A percentile compares a stretch with the other conserved stretches of the same genome.
These are phyloP conservation scores for Elsinoe batatas DNA, from an alignment of 2,329 filamentous ascomycete genomes.

Conservation along the genomic window DNA sequence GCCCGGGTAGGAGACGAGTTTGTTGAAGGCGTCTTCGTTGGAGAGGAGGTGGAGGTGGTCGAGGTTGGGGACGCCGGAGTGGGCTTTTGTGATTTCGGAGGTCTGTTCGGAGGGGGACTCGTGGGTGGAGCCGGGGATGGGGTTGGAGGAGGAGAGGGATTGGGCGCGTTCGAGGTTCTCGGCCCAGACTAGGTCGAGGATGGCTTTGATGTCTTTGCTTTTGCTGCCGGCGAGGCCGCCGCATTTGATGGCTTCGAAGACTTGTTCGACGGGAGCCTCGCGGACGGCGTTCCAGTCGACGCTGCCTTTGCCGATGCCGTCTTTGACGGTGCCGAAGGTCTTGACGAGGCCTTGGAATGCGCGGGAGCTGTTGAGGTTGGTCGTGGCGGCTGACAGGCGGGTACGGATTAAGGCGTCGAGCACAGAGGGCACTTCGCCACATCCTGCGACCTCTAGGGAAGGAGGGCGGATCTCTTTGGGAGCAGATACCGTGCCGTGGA, in stretches of 20 bases:
- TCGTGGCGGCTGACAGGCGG: conserved; percentile 52
- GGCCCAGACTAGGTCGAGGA: conserved; percentile 60
- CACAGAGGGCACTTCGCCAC: conserved; percentile 55
- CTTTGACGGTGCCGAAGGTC: conserved; percentile 52
- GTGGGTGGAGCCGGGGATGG: too few relatives aligned
- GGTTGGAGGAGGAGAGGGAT: conserved; percentile 32
- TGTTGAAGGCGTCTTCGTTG: conserved; percentile 47
- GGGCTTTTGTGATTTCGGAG: conserved; percentile 45
- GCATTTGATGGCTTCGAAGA: conserved; percentile 58
- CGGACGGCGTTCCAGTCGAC: conserved; percentile 67
- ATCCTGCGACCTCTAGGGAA: conserved; percentile 61
- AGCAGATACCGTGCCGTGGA: conserved; percentile 55
- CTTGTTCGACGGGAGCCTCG: conserved; percentile 45
- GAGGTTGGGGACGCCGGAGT: conserved; percentile 53
- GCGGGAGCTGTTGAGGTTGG: conserved; percentile 50
- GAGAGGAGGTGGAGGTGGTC: conserved; percentile 50
- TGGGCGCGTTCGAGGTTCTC: conserved; percentile 53
- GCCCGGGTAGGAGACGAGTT: conserved; percentile 50
- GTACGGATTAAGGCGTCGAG: conserved; percentile 55
- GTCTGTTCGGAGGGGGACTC: too few relatives aligned
- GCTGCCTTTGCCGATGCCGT: conserved; percentile 58
- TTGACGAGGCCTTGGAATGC: conserved; percentile 57
- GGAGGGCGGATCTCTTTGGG: conserved; percentile 61
- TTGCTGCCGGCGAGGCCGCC: conserved; percentile 65
- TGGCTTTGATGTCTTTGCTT: conserved; percentile 61